These are phyloP conservation scores for Porcisia deanei DNA, from an alignment of 208 protist species.

Conservation along the genomic window DNA sequence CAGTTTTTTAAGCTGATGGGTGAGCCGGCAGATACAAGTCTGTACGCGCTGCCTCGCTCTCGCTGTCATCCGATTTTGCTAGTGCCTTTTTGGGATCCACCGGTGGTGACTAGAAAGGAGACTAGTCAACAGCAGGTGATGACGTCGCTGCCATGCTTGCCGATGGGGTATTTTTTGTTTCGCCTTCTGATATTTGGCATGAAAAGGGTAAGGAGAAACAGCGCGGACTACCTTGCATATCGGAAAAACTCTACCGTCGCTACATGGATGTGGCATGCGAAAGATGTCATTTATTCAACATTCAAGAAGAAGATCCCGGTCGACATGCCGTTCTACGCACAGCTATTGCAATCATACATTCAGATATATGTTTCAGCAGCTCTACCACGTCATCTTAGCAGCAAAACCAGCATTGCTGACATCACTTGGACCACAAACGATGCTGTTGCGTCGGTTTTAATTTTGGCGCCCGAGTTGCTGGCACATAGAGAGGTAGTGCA, in stretches of 20 bases:
- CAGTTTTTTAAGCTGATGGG: constrained; percentile 61
- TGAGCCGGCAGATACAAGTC: constrained; percentile 52
- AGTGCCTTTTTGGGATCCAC: constrained; percentile 83
- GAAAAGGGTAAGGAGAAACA: constrained; percentile 20
- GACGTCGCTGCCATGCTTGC: constrained; percentile 74
- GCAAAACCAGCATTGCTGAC: constrained; percentile 30
- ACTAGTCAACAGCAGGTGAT: constrained; percentile 50
- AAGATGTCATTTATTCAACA: neutral
- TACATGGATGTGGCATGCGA: constrained; percentile 3
- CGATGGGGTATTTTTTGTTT: constrained; percentile 77
- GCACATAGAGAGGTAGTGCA: constrained; percentile 21
- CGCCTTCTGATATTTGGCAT: constrained; percentile 63
- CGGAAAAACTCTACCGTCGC: neutral
- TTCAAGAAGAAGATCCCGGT: constrained; percentile 16
- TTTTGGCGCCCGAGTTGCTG: constrained; percentile 35
- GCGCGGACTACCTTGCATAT: constrained; percentile 7
- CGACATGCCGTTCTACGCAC: constrained; percentile 34
- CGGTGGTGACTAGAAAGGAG: constrained; percentile 72
- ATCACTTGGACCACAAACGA: constrained; percentile 50
- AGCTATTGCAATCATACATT: constrained; percentile 30
- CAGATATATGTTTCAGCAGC: constrained; percentile 31
- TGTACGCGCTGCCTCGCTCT: constrained; percentile 51
- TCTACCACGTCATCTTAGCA: constrained; percentile 24
- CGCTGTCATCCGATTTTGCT: constrained; percentile 57
- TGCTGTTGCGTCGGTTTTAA: constrained; percentile 35